Evolutionary conservation across 805 yeast genomes (phyloP).

Genomic region (Starmerella gropengiesseri): DNA sequence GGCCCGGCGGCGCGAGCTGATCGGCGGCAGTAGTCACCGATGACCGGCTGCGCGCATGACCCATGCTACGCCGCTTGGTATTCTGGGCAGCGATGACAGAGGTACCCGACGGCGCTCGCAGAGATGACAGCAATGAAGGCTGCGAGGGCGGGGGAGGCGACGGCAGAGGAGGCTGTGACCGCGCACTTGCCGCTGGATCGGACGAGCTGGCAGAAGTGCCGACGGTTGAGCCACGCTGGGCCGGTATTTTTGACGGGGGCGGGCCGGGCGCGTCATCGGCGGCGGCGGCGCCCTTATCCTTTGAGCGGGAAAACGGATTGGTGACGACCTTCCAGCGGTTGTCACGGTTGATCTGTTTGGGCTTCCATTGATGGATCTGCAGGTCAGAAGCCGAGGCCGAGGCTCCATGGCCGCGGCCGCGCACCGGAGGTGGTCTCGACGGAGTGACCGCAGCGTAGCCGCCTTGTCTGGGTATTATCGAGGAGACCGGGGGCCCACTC

Average conservation of each 20-base stretch:
- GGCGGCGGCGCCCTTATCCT: background rate
- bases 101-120: slow-evolving; percentile 7
- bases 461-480: background rate
- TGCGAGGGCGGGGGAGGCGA: too few relatives aligned
- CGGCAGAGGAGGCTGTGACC: too few relatives aligned
- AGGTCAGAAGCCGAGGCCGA: slow-evolving; percentile 16
- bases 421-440: slow-evolving; percentile 2
- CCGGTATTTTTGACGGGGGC: slow-evolving; percentile 1
- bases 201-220: background rate
- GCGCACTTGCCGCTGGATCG: background rate
- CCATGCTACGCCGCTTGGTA: slow-evolving; percentile 13
- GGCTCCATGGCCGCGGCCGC: slow-evolving; percentile 9
- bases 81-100: slow-evolving; percentile 19
- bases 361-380: slow-evolving; percentile 23
- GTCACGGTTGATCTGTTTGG: slow-evolving; percentile 17
- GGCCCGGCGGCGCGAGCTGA: background rate
- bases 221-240: background rate
- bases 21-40: slow-evolving; percentile 4
- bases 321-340: slow-evolving; percentile 19
- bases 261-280: background rate
- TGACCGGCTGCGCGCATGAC: slow-evolving; percentile 16
- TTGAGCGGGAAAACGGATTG: slow-evolving; percentile 8
- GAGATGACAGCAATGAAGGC: too few relatives aligned
- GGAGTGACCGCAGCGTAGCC: slow-evolving; percentile 7
- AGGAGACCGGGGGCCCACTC: background rate